A percentile compares a stretch with the other conserved stretches of the same genome.
Conservation (phyloP, 495 filamentous ascomycete genomes). For the Aspergillus mulundensis region DNA sequence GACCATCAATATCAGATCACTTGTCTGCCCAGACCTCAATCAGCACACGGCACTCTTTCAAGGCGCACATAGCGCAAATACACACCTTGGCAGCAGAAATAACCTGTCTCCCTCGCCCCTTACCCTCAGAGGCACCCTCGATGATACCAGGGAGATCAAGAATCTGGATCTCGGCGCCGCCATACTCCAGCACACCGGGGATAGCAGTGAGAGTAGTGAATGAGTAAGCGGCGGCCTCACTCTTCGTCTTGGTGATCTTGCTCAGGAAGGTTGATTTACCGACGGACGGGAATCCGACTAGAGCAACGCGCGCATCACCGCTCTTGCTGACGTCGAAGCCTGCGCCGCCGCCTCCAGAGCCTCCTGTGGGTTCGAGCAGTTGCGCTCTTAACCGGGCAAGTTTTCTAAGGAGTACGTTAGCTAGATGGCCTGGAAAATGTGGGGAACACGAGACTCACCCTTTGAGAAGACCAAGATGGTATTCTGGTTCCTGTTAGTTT, state of each 20-base stretch:
- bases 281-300: constrained; percentile 97
- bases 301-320: constrained; percentile 93
- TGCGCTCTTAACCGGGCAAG: constrained; percentile 93
- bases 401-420: constrained; percentile 46
- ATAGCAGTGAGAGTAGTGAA: constrained; percentile 99
- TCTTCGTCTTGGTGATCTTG: constrained; percentile 98
- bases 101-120: constrained; percentile 92
- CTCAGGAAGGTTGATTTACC: constrained; percentile 98
- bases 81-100: constrained; percentile 88
- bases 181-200: constrained; percentile 96
- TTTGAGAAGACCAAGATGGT: constrained; percentile 96
- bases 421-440: not conserved
- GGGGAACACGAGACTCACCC: constrained; percentile 53
- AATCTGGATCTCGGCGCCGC: constrained; percentile 96
- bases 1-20: constrained; percentile 95
- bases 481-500: constrained; percentile 58
- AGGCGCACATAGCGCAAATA: not conserved
- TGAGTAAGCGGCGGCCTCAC: constrained; percentile 91
- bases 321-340: constrained; percentile 98
- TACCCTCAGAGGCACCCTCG: constrained; percentile 93
- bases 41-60: not conserved
- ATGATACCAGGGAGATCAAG: constrained; percentile 99
- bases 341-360: constrained; percentile 67
- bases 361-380: constrained; percentile 84
- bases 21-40: constrained; percentile 56